phyloP scores from a whole-genome alignment of 2,329 filamentous ascomycete species.

The Pezicula neosporulosa region DNA sequence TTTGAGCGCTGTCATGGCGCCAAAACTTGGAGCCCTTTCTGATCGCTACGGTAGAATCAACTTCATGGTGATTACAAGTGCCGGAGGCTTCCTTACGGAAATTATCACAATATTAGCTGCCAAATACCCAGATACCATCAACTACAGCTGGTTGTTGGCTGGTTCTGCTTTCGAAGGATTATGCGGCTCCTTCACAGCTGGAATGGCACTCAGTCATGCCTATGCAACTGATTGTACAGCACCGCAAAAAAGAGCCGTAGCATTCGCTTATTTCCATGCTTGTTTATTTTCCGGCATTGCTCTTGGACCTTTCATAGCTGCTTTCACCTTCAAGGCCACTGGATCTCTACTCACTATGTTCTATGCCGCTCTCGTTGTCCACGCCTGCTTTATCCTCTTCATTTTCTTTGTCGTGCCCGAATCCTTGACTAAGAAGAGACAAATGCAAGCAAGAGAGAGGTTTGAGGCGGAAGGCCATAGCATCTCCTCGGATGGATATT shows the following conservation, averaged over 20 bases:
- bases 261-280: conserved; percentile 87
- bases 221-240: conserved; percentile 88
- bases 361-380: conserved; percentile 72
- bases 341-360: conserved; percentile 79
- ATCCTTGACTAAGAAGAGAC: conserved; percentile 72
- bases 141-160: conserved; percentile 76
- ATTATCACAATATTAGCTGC: conserved; percentile 75
- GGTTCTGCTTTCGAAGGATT: conserved; percentile 79
- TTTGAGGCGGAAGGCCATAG: conserved; percentile 44
- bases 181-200: conserved; percentile 83
- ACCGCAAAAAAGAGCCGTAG: conserved; percentile 73
- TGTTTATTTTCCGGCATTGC: conserved; percentile 88
- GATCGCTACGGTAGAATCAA: conserved; percentile 80
- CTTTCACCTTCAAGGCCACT: conserved; percentile 73
- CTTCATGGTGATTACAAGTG: conserved; percentile 69
- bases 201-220: conserved; percentile 72
- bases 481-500: conserved; percentile 7
- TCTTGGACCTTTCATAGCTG: conserved; percentile 77
- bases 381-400: conserved; percentile 70
- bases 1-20: conserved; percentile 76
- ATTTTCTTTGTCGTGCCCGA: conserved; percentile 75
- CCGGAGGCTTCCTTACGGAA: conserved; percentile 73
- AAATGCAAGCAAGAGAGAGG: conserved; percentile 67
- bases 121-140: conserved; percentile 66
- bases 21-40: conserved; percentile 79